A percentile compares a stretch with the other conserved stretches of the same genome.
phyloP scores from a whole-genome alignment of 2,329 filamentous ascomycete genomes.

The Botrytis fragariae region DNA sequence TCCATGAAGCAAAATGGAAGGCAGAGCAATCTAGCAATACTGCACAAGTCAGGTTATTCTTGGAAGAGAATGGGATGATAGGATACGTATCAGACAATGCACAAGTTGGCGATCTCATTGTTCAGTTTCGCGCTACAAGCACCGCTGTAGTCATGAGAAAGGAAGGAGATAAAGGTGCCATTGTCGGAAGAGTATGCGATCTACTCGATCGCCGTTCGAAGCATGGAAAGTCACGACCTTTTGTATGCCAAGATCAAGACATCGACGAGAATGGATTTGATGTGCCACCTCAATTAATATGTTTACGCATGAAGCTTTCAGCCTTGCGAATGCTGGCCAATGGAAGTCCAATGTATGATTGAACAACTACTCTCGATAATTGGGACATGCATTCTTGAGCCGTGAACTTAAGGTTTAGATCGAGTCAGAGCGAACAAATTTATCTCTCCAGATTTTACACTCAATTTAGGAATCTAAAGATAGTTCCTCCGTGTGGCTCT shows the following conservation, averaged over 20 bases:
- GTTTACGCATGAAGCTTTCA: slow-evolving; percentile 15
- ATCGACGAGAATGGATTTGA: slow-evolving; percentile 13
- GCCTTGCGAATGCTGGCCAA: slow-evolving; percentile 9
- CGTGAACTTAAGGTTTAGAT: not conserved
- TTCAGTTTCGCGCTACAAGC: slow-evolving; percentile 12
- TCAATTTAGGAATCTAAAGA: not conserved
- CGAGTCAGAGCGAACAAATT: too few relatives aligned
- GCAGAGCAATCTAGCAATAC: not conserved
- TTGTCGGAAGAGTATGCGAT: slow-evolving; percentile 15
- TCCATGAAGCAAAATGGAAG: slow-evolving; percentile 19
- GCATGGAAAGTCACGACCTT: slow-evolving; percentile 4
- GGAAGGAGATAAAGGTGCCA: not conserved
- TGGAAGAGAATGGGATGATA: slow-evolving; percentile 20
- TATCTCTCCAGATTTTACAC: not conserved
- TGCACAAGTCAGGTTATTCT: slow-evolving; percentile 2
- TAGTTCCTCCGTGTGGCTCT: not conserved
- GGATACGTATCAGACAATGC: slow-evolving; percentile 12
- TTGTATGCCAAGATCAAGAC: slow-evolving; percentile 9
- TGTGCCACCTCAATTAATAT: not conserved
- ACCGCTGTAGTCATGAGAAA: slow-evolving; percentile 14
- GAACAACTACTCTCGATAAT: not conserved
- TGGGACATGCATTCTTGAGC: not conserved
- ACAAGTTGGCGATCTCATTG: not conserved
- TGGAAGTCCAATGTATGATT: not conserved
- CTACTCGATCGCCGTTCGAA: not conserved